Evolutionary conservation across 139 green algal species (phyloP).

Genomic region (Chlorella sp.): DNA sequence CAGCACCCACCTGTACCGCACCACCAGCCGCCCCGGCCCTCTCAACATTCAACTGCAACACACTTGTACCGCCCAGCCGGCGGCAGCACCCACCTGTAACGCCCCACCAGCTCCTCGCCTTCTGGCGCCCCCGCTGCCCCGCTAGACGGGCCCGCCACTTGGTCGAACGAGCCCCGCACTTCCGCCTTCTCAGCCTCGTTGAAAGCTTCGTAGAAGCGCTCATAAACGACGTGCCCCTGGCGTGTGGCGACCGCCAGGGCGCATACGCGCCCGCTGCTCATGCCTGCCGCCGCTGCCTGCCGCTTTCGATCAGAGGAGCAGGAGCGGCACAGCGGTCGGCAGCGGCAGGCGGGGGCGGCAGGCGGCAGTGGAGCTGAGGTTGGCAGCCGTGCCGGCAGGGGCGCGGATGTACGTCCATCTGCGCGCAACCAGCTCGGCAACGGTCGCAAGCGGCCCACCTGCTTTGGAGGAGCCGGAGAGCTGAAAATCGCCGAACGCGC

Average conservation of each 20-base stretch:
- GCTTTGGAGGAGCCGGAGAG: no score
- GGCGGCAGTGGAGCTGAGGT: no score
- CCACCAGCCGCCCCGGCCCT: no score
- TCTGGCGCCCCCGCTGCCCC: slow-evolving; percentile 42
- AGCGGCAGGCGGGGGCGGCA: no score
- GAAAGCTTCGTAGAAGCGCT: slow-evolving; percentile 79
- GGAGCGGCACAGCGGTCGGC: no score
- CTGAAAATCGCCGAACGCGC: no score
- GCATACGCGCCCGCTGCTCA: not conserved
- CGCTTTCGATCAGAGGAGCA: not conserved
- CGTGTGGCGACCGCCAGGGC: not conserved
- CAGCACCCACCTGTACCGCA: slow-evolving; percentile 62
- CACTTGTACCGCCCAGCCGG: no score
- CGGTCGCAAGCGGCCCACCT: no score
- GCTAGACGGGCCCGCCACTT: slow-evolving; percentile 38
- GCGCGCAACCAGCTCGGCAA: no score
- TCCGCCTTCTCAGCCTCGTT: slow-evolving; percentile 79
- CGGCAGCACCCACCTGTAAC: slow-evolving; percentile 63
- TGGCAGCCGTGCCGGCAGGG: no score
- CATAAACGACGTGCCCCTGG: slow-evolving; percentile 74
- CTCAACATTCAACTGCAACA: no score
- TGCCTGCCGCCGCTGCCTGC: not conserved
- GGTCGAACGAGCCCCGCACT: slow-evolving; percentile 64
- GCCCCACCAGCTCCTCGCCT: slow-evolving; percentile 62
- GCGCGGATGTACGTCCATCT: no score